Evolutionary conservation across 176 grass and related monocot genomes (phyloP), one percentile per base, ranked within the genome.

Genomic region (Secale cereale): DNA sequence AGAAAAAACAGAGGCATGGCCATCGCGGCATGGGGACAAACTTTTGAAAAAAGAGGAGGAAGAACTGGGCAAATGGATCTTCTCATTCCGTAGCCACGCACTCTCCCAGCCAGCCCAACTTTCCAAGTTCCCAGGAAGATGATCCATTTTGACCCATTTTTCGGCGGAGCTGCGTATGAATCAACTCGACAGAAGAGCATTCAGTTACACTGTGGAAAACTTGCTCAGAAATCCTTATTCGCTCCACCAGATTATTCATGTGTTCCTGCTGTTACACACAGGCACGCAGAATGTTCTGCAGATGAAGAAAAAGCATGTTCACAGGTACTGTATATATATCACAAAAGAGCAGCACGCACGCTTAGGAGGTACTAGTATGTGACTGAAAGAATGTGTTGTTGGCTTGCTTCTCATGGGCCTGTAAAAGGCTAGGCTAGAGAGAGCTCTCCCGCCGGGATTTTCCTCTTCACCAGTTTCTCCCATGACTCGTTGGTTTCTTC

Each of bases 401-500:
- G 70, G 85, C 19, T 57, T 70, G 85, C 19, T 57, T 70, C 50
- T 57, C 77, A 76, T 83, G 76, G 30, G 62, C 37, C 37, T 25
- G 65, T 33, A 7, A 77, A 43, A 7, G 69, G 14, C 25, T 95
- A 52, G 48, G 85, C 84, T 76, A 99, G 86, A 4, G 93, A 96
- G 57, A 99, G 93, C 80, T 97, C 97, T 86, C 97, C 97, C 78
- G 97, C 86, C 17, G 97, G 92, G 85, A 93, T 85, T 40, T 93
- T 92, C 91, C 97, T 91, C 76, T 97, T 99, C 82, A 99, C 89
- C 72, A 99, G 62, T 85, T 96, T 92, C 60, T 70, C 91, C 97
- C 97, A 99, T 59, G 97, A 97, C 79, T 99, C 91, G 7, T 97
- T 99, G 12, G 97, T 99, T 86, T 99, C 97, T 57, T 88, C 32